phyloP scores from a whole-genome alignment of 768 basidiomycete genomes.

The Boletus pseudopeckii region DNA sequence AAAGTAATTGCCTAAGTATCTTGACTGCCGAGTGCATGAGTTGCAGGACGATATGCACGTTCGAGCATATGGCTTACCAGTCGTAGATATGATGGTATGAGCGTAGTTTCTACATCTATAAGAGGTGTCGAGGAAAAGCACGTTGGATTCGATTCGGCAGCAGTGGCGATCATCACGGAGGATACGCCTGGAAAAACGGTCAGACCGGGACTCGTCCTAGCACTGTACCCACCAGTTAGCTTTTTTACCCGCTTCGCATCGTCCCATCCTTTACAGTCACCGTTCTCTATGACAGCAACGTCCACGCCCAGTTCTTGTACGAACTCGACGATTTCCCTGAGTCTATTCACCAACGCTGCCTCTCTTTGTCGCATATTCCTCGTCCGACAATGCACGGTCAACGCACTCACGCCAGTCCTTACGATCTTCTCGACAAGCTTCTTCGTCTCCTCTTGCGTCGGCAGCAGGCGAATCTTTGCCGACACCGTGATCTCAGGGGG shows the following conservation, averaged over 20 bases:
- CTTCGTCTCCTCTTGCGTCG: slow-evolving; percentile 83
- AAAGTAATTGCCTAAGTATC: slow-evolving; percentile 78
- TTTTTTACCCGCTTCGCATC: slow-evolving; percentile 74
- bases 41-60: neutral
- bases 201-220: neutral
- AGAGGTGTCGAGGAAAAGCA: slow-evolving; percentile 75
- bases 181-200: slow-evolving; percentile 54
- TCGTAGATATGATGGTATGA: slow-evolving; percentile 72
- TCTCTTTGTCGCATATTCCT: slow-evolving; percentile 86
- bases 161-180: slow-evolving; percentile 95
- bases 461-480: slow-evolving; percentile 88
- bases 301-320: slow-evolving; percentile 70
- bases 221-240: slow-evolving; percentile 58
- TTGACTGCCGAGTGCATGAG: slow-evolving; percentile 43
- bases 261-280: slow-evolving; percentile 78
- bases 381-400: slow-evolving; percentile 96
- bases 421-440: slow-evolving; percentile 87
- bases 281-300: slow-evolving; percentile 91
- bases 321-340: slow-evolving; percentile 83
- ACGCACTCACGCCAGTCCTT: slow-evolving; percentile 78
- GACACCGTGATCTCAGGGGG: slow-evolving; percentile 82
- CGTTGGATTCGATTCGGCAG: slow-evolving; percentile 88
- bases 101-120: slow-evolving; percentile 60
- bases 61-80: slow-evolving; percentile 43
- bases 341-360: slow-evolving; percentile 68